phyloP scores from a whole-genome alignment of 2,329 filamentous ascomycete species.

The Aureobasidium namibiae region DNA sequence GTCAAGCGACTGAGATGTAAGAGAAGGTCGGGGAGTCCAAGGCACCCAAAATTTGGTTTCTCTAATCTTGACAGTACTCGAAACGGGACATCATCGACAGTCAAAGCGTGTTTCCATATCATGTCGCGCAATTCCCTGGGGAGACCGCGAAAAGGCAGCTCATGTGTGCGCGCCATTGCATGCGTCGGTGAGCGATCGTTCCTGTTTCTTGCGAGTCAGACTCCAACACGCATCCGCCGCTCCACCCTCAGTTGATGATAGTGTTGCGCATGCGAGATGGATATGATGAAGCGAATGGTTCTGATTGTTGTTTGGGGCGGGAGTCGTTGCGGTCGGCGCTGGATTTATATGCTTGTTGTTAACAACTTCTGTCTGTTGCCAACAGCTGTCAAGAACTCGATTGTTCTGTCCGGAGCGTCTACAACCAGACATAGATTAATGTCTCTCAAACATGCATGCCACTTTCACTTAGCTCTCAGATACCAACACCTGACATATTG shows the following conservation, averaged over 20 bases:
- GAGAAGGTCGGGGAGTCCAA: neutral
- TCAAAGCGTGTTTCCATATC: neutral
- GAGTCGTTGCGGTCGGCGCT: neutral
- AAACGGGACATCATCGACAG: neutral
- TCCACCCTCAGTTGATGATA: constrained; percentile 7
- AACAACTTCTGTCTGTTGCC: neutral
- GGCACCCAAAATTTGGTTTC: neutral
- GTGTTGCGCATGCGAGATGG: neutral
- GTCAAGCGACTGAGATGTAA: neutral
- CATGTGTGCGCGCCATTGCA: neutral
- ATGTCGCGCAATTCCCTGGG: constrained; percentile 3
- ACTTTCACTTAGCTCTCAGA: neutral
- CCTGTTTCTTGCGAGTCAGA: neutral
- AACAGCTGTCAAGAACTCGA: neutral
- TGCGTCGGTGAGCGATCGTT: neutral
- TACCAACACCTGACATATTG: neutral
- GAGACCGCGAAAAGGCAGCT: neutral
- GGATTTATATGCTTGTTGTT: neutral
- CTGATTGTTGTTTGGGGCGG: neutral
- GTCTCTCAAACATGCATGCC: neutral
- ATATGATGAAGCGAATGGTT: neutral
- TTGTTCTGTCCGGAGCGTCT: too few relatives aligned
- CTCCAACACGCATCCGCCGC: neutral
- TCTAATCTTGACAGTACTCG: neutral
- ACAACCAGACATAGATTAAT: neutral